Base-by-base conservation (phyloP, 352 stramenopile species). In the Globisporangium cederbergense region DNA sequence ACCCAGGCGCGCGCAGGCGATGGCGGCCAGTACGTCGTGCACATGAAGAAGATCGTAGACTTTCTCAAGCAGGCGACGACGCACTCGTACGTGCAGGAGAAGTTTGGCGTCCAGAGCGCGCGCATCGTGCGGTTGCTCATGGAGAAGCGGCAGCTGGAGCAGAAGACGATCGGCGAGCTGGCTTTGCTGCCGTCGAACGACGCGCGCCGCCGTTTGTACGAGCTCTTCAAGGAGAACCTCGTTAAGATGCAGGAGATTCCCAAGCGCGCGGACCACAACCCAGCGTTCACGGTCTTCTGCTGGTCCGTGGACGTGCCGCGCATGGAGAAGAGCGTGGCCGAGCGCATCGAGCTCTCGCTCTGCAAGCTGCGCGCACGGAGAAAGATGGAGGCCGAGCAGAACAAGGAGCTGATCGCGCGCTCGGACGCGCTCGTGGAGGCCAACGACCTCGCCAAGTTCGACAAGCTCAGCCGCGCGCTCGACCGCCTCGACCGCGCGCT, bases 41-140 rank as follows among this genome's bases (percentile, higher is more conserved):
- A 96, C 68, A 93, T 96, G 84, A 79, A 91, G 64, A 96, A 96
- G 73, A 94, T 96, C 60, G 73, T 93, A 22, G 72, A 80, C 46
- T 93, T 91, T 57, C 59, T 96, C 32, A 72, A 81, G 49, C 88
- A 91, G 45, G 87, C 78, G 63, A 93, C 86, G 36, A 85, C 84
- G 4, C 88, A 93, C 65, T 74, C 86, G 57, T 96, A 92, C 61
- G 67, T 96, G 1, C 74, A 89, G 43, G 88, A 96, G 40, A 91
- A 88, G 67, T 94, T 82, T 60, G 88, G 88, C 62, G 78, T 88
- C 18, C 74, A 75, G 40, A 96, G 86, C 58, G 88, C 88, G 53
- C 88, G 88, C 57, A 95, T 96, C 67, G 83, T 96, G 36, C 81
- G 82, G 14, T 63, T 96, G 49, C 73, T 96, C n/a, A 76, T 91